Base-by-base conservation (phyloP, 2,329 filamentous ascomycete species). In the Conoideocrella luteorostrata region DNA sequence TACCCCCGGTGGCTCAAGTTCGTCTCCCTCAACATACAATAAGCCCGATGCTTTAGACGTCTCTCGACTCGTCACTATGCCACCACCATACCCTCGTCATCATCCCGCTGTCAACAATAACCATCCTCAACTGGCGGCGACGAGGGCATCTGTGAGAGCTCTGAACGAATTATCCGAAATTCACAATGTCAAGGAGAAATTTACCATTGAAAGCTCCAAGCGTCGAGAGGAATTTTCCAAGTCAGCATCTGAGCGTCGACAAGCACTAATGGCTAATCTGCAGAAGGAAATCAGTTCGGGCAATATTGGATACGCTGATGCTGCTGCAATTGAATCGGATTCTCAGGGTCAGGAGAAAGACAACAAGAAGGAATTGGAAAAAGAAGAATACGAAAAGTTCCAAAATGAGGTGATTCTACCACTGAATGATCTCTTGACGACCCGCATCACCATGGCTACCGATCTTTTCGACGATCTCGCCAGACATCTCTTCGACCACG, bases 81-180 rank as follows among this genome's bases (percentile, higher is more conserved):
- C 93, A 7, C 93, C 93, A 2, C 87, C 93, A 2, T 97, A 95
- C 61, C 93, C 93, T 2, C 83, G 91, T 7, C 91, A 97, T 57
- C 86, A 97, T 55, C 93, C 93, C 7, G 93, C 93, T 1, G 87
- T 97, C 13, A 96, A 95, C 62, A 98, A 97, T 58, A 94, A 80
- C 53, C 93, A 98, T 58, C 93, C 93, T 0, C 85, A 94, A 51
- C 75, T 98, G n/a, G 77, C 84, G 0, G 75, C 80, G 2, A 90
- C 87, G 37, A 82, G 93, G 39, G 80, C 74, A 3, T 76, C 81
- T 0, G 85, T 96, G 17, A 80, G 89, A 12, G 73, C 75, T 2
- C 67, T 95, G 32, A 85, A 82, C 41, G 82, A 93, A 53, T 67
- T 95, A 39, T 72, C 75, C 13, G 86, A 93, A 56, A 68, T 91